Evolutionary conservation across 768 basidiomycete genomes (phyloP).

Genomic region (Arthromyces matolae): DNA sequence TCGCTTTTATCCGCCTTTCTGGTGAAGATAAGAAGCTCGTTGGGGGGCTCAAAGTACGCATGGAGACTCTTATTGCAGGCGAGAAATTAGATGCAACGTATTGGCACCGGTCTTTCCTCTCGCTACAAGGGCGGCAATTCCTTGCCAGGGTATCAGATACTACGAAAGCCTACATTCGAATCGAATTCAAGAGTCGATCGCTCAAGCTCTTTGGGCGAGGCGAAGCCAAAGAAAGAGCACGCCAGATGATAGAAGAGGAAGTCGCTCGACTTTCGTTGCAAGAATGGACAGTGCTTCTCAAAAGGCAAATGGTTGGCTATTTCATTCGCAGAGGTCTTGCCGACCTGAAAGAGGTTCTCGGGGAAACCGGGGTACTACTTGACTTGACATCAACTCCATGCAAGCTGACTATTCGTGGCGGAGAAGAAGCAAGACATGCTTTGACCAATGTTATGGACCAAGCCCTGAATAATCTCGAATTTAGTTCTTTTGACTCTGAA

Average conservation of each 20-base stretch:
- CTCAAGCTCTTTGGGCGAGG: conserved; percentile 46
- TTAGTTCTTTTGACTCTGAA: background rate
- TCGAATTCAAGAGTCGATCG: conserved; percentile 41
- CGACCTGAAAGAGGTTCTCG: conserved; percentile 48
- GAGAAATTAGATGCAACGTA: conserved; percentile 39
- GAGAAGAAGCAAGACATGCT: conserved; percentile 50
- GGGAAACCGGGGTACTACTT: conserved; percentile 50
- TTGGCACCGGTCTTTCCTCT: conserved; percentile 47
- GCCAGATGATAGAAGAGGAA: conserved; percentile 42
- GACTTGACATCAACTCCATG: conserved; percentile 32
- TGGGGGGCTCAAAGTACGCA: conserved; percentile 56
- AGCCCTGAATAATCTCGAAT: conserved; percentile 25
- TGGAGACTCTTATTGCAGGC: conserved; percentile 51
- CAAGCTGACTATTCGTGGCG: conserved; percentile 50
- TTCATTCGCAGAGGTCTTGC: conserved; percentile 49
- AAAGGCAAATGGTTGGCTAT: conserved; percentile 39
- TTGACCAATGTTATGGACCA: conserved; percentile 42
- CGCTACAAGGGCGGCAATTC: conserved; percentile 28
- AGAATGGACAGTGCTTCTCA: conserved; percentile 38
- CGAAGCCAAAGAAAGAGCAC: conserved; percentile 36
- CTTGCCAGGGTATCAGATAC: conserved; percentile 28
- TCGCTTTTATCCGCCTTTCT: conserved; percentile 39
- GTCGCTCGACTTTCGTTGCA: conserved; percentile 43
- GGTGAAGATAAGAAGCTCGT: conserved; percentile 52
- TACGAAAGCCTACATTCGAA: conserved; percentile 41